A percentile compares a stretch with the other conserved stretches of the same genome.
Evolutionary conservation across 2,329 filamentous ascomycete genomes (phyloP).

Genomic region (Nemania sp.): DNA sequence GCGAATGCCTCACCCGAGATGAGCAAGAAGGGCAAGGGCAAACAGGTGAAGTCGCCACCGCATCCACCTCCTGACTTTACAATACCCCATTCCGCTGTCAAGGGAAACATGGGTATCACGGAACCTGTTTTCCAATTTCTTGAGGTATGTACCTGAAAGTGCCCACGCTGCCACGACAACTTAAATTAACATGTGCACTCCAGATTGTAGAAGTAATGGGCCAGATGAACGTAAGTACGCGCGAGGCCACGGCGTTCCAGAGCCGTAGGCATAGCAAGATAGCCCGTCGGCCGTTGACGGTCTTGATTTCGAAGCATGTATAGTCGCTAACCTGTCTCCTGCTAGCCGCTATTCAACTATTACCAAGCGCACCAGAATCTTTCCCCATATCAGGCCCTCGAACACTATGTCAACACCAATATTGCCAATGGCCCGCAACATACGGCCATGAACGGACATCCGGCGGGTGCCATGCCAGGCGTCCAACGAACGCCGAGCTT

Average conservation of each 20-base stretch:
- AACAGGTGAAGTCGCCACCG: conserved; percentile 61
- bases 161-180: conserved; percentile 29
- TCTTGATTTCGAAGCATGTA: neutral
- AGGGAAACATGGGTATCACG: conserved; percentile 61
- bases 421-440: conserved; percentile 46
- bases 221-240: conserved; percentile 58
- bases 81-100: conserved; percentile 62
- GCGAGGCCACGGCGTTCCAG: neutral
- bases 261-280: neutral
- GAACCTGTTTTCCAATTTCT: conserved; percentile 65
- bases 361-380: conserved; percentile 58
- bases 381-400: conserved; percentile 60
- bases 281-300: neutral
- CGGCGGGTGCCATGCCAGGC: conserved; percentile 44
- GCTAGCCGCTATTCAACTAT: conserved; percentile 58
- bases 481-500: conserved; percentile 59
- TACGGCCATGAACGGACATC: conserved; percentile 48
- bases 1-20: conserved; percentile 65
- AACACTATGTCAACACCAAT: conserved; percentile 58
- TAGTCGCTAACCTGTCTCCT: conserved; percentile 10
- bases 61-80: conserved; percentile 62
- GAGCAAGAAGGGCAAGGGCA: conserved; percentile 67
- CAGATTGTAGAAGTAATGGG: conserved; percentile 68
- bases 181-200: conserved; percentile 12
- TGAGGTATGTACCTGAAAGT: conserved; percentile 51